Evolutionary conservation across 2,329 filamentous ascomycete species (phyloP).

Genomic region (Hypoxylon sp.): DNA sequence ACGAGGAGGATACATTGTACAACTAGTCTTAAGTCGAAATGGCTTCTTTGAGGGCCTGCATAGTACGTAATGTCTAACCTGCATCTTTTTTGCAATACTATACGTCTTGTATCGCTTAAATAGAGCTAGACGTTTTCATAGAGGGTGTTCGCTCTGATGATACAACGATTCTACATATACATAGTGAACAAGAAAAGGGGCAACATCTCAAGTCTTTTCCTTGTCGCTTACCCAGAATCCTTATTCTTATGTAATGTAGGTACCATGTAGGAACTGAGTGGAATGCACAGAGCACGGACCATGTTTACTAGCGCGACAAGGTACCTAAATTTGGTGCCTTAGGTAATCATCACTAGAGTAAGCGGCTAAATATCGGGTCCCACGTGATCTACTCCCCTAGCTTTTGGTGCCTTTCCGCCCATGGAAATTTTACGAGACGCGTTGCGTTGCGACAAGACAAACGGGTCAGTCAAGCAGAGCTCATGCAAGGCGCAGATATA

Average conservation of each 20-base stretch:
- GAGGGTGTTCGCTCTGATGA: too few species aligned
- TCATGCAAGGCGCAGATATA: conserved; percentile 39
- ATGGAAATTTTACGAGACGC: conserved; percentile 43
- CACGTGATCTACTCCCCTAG: conserved; percentile 33
- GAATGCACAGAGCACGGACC: neutral
- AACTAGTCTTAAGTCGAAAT: conserved; percentile 27
- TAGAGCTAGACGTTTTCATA: neutral
- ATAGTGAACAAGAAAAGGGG: too few species aligned
- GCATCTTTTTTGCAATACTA: conserved; percentile 3
- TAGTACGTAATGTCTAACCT: conserved; percentile 43
- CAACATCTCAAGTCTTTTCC: too few species aligned
- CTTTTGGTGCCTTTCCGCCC: conserved; percentile 8
- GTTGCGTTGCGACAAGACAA: conserved; percentile 39
- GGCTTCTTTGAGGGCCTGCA: conserved; percentile 28
- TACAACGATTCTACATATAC: too few species aligned
- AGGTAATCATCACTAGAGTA: neutral
- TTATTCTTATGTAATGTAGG: too few species aligned
- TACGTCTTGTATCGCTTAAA: neutral
- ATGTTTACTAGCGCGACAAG: neutral
- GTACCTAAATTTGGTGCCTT: neutral
- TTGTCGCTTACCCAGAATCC: too few species aligned
- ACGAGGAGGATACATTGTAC: conserved; percentile 31
- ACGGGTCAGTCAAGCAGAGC: conserved; percentile 26
- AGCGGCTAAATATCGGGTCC: conserved; percentile 16
- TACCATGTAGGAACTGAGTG: too few species aligned